Percentiles rank a stretch among this genome's conserved stretches.
These are phyloP conservation scores for Xylaria nigripes DNA, from an alignment of 495 filamentous ascomycete genomes.

Conservation along the genomic window DNA sequence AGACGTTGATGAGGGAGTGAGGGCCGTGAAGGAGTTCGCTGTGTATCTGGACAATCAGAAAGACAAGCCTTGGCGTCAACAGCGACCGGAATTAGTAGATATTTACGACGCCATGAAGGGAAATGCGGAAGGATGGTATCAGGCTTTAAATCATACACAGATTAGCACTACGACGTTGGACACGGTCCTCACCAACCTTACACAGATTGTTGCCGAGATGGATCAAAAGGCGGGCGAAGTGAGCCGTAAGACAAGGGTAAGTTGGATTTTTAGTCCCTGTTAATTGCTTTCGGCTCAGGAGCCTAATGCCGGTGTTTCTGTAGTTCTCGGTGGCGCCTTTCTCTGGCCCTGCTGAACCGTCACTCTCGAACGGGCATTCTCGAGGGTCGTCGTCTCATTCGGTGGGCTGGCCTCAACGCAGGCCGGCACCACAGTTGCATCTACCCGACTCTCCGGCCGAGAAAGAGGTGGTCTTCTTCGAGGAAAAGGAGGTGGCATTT, in stretches of 20 bases:
- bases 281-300: neutral
- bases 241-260: conserved; percentile 54
- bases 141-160: conserved; percentile 61
- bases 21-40: conserved; percentile 66
- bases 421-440: neutral
- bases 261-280: conserved; percentile 6
- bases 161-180: conserved; percentile 54
- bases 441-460: conserved; percentile 11
- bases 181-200: conserved; percentile 54
- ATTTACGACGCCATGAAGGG: conserved; percentile 75
- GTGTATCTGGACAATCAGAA: conserved; percentile 61
- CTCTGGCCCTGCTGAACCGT: conserved; percentile 4
- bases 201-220: conserved; percentile 65
- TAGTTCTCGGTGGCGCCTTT: conserved; percentile 12
- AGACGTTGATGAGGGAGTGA: conserved; percentile 70
- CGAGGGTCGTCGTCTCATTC: neutral
- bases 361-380: neutral
- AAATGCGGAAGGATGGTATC: conserved; percentile 80
- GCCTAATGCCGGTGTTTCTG: neutral
- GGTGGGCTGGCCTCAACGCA: neutral
- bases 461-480: conserved; percentile 14
- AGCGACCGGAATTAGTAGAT: conserved; percentile 45
- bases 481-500: conserved; percentile 12
- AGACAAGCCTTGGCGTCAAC: conserved; percentile 47
- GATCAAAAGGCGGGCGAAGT: conserved; percentile 65